Evolutionary conservation across 352 stramenopile genomes (phyloP), one percentile per base, ranked within the genome.

Genomic region (Elongisporangium undulatum): DNA sequence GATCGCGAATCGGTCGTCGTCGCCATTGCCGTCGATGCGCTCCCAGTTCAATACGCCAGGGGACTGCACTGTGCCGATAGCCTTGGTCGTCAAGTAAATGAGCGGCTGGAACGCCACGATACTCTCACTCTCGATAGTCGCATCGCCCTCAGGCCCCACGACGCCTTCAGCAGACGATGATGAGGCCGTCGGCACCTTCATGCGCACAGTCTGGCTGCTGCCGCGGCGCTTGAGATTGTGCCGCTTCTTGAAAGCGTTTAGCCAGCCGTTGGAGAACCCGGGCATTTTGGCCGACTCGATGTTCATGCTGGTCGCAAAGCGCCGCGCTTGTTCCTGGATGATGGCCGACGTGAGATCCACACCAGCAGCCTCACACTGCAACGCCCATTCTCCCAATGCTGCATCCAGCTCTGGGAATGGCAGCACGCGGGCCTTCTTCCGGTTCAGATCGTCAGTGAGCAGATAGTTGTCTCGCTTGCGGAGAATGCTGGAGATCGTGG

Each of bases 401-500:
- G 73, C 79, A 63, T 88, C 78, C 29, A 88, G 69, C 54, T 86
- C 69, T 22, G 77, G 77, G 56, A 85, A 72, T 17, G 66, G 62
- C 22, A 85, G 65, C 21, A 82, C 74, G n/a, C 68, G 62, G 29
- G 72, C 68, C 29, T 69, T 67, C 75, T 78, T 85, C 55, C 72
- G 72, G 49, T 71, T 82, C 19, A 85, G 65, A 58, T 85, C 75
- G 20, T 64, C 56, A 4, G 71, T 52, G 29, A 41, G 29, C 29
- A 41, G 29, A 41, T 41, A 41, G 29, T 41, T 41, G 29, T 41
- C 29, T 6, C 29, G 29, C 26, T 73, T 73, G 50, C 72, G 68
- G 29, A 87, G 62, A 56, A 87, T 87, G 59, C 83, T 85, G 57
- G 75, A 85, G 67, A 87, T 87, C 12, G 77, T 87, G 22, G 72